These are phyloP conservation scores for Xylaria hypoxylon DNA, from an alignment of 2,329 filamentous ascomycete genomes.

Conservation along the genomic window DNA sequence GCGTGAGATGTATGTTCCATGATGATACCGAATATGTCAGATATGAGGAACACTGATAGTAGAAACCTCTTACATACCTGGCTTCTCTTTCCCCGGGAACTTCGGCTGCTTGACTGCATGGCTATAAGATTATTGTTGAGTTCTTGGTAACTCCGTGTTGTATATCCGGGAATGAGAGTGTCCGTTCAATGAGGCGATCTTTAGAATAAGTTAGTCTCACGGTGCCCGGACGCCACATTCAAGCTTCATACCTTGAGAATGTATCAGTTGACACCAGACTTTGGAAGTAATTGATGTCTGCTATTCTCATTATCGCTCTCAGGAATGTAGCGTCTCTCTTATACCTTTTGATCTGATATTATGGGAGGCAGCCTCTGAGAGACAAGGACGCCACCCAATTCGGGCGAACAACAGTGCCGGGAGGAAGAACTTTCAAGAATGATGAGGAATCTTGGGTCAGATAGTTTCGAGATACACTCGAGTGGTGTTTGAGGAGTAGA, in stretches of 20 bases:
- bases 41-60: background rate
- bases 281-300: background rate
- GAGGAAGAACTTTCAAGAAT: slow-evolving; percentile 14
- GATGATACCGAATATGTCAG: background rate
- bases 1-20: background rate
- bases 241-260: slow-evolving; percentile 18
- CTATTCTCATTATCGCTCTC: slow-evolving; percentile 7
- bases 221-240: background rate
- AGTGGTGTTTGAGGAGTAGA: background rate
- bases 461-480: background rate
- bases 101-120: slow-evolving; percentile 35
- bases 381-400: slow-evolving; percentile 12
- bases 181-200: slow-evolving; percentile 15
- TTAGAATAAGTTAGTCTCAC: slow-evolving; percentile 14
- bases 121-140: background rate
- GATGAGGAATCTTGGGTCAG: background rate
- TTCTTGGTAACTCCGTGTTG: slow-evolving; percentile 7
- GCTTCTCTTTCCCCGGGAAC: slow-evolving; percentile 24
- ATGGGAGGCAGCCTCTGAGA: background rate
- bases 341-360: slow-evolving; percentile 11
- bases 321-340: slow-evolving; percentile 15
- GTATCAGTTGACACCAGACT: background rate
- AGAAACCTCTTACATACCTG: slow-evolving; percentile 25
- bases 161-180: background rate
- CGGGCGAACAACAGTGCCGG: background rate